Base-by-base conservation (phyloP, 2,329 filamentous ascomycete genomes). In the Trichoderma sp. region DNA sequence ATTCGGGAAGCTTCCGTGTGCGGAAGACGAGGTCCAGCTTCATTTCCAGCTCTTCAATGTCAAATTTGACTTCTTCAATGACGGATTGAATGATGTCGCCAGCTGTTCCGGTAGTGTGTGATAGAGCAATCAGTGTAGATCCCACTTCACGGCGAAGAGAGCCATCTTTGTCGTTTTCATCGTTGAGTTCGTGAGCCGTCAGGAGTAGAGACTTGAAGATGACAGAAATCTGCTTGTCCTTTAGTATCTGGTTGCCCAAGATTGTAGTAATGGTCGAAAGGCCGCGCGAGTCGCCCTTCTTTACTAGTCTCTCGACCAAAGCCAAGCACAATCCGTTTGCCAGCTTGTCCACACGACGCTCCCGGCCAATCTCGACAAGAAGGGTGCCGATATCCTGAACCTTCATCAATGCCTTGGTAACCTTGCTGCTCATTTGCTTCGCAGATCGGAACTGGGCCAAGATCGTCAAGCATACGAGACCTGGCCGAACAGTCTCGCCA, bases 381-480 rank as follows among this genome's bases (percentile, higher is more conserved):
- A 87, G 83, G 49, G 81, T 80, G n/a, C 87, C 82, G 31, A 94
- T 81, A 58, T 88, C 83, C 0, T 87, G 83, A 24, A 92, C 81
- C 71, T 88, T 90, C 70, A 93, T 81, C 5, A 96, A 79, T 11
- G 88, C 87, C 77, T 89, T 93, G 35, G 90, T 86, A 4, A 95
- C 89, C 71, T 88, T 87, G 74, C 85, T 86, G 0, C 92, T 91
- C 69, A 97, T 84, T 71, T 88, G 87, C 71, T 89, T 87, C 4
- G 89, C 86, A 3, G 89, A 89, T 76, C 92, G 89, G 78, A 94
- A 91, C 76, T 97, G 92, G 1, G 93, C 91, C 53, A 98, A 83
- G 24, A 97, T 89, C 4, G 92, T 89, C 65, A 98, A 81, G 76
- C 92, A 96, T 14, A 93, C 89, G 1, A 97, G 84, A 13, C 90